Conservation (phyloP, 2,329 filamentous ascomycete genomes). For the Zymoseptoria tritici region DNA sequence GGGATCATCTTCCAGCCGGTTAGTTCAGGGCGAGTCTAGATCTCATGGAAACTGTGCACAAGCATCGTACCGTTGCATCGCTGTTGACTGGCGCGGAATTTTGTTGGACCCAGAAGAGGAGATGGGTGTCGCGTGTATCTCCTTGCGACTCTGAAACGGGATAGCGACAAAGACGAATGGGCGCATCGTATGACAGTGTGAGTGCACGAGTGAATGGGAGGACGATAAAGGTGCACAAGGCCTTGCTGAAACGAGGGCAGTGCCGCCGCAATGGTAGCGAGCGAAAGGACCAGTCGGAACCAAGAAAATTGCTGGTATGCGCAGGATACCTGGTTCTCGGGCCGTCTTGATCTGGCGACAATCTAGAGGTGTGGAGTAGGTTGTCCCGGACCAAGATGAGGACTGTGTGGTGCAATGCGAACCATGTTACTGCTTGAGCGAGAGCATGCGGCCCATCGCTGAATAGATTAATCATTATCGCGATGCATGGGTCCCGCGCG, state of each 20-base stretch:
- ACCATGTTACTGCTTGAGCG: constrained; percentile 10
- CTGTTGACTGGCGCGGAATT: not conserved
- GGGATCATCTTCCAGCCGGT: not conserved
- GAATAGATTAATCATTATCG: constrained; percentile 13
- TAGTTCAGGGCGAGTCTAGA: not conserved
- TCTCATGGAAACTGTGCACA: not conserved
- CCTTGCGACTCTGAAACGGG: constrained; percentile 11
- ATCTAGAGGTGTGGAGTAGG: constrained; percentile 4
- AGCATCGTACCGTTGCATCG: not conserved
- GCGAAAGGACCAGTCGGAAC: constrained; percentile 12
- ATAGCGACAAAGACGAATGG: constrained; percentile 8
- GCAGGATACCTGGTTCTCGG: constrained; percentile 14
- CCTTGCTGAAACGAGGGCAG: constrained; percentile 6
- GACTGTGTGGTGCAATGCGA: constrained; percentile 9
- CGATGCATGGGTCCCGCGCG: constrained; percentile 3
- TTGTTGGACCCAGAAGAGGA: not conserved
- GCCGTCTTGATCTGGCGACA: constrained; percentile 14
- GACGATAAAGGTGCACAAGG: constrained; percentile 7
- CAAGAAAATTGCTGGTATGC: not conserved
- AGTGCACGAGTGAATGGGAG: constrained; percentile 5
- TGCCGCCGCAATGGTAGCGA: constrained; percentile 13
- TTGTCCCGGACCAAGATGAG: constrained; percentile 19
- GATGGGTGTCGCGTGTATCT: not conserved
- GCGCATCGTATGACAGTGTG: constrained; percentile 14
- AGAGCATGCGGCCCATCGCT: constrained; percentile 5